phyloP scores from a whole-genome alignment of 2,329 filamentous ascomycete genomes.

The Trichoderma harzianum region DNA sequence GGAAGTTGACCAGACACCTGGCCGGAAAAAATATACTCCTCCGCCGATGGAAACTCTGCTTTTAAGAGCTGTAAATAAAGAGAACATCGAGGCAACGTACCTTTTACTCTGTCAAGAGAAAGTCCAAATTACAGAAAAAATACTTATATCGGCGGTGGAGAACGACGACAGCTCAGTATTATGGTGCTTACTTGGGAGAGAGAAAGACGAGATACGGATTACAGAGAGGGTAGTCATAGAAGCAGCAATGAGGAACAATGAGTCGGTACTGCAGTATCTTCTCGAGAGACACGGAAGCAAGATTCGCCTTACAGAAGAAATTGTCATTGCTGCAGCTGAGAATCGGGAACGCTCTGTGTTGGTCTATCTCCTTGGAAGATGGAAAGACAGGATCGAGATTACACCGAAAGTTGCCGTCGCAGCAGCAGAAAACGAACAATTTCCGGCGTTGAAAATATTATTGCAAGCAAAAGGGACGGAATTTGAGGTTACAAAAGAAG shows the following conservation, averaged over 20 bases:
- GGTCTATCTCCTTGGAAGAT: neutral
- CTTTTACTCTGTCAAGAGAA: neutral
- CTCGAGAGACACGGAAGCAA: neutral
- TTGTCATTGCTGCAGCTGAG: neutral
- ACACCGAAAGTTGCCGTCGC: neutral
- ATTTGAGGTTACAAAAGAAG: neutral
- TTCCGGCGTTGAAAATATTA: neutral
- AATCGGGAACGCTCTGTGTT: neutral
- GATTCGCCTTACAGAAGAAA: neutral
- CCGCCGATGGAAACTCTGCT: neutral
- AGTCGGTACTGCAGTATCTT: neutral
- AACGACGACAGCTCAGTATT: neutral
- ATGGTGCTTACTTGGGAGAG: conserved; percentile 3
- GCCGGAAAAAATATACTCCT: neutral
- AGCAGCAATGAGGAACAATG: neutral
- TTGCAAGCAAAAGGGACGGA: neutral
- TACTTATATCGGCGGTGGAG: neutral
- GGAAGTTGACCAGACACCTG: neutral
- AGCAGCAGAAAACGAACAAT: neutral
- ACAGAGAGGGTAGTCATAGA: neutral
- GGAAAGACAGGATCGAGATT: neutral
- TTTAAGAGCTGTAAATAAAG: neutral
- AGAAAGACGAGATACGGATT: neutral
- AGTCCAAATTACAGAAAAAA: neutral
- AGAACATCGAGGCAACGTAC: neutral